A percentile compares a stretch with the other conserved stretches of the same genome.
Conservation (phyloP, 768 basidiomycete species). For the Macrolepiota dolichaula region DNA sequence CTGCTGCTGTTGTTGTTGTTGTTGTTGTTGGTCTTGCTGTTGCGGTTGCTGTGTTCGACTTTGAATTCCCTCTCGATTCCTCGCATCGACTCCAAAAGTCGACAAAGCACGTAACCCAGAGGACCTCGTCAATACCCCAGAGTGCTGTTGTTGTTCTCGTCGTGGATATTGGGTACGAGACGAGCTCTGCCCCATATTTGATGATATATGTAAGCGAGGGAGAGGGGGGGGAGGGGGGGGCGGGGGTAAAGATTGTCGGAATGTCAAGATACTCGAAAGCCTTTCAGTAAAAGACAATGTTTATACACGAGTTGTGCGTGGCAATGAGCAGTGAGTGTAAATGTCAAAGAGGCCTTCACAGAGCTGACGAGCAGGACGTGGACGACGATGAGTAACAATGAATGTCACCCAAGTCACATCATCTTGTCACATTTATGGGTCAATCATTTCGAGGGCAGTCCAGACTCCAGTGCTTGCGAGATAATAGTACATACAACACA, state of each 20-base stretch:
- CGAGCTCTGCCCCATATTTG: conserved; percentile 18
- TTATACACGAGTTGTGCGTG: not conserved
- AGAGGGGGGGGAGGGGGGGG: not conserved
- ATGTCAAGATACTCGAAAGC: not conserved
- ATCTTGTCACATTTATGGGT: not conserved
- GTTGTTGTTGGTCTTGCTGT: too few species aligned
- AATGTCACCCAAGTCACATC: not conserved
- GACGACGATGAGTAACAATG: not conserved
- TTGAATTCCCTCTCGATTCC: not conserved
- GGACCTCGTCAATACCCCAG: too few species aligned
- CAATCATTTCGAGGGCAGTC: too few species aligned
- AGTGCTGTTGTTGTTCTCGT: not conserved
- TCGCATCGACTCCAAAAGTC: not conserved
- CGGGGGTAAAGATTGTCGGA: not conserved
- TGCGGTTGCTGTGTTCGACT: not conserved
- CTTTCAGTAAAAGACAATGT: not conserved
- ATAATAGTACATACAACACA: not conserved
- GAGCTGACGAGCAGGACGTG: not conserved
- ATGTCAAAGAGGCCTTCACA: not conserved
- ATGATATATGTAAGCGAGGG: not conserved
- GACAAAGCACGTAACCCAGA: not conserved
- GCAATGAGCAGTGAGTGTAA: not conserved
- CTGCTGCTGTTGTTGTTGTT: not conserved
- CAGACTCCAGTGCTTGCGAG: not conserved
- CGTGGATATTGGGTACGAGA: conserved; percentile 11